These are phyloP conservation scores for Arthrobotrys entomopaga DNA, from an alignment of 2,329 filamentous ascomycete species.

Conservation along the genomic window DNA sequence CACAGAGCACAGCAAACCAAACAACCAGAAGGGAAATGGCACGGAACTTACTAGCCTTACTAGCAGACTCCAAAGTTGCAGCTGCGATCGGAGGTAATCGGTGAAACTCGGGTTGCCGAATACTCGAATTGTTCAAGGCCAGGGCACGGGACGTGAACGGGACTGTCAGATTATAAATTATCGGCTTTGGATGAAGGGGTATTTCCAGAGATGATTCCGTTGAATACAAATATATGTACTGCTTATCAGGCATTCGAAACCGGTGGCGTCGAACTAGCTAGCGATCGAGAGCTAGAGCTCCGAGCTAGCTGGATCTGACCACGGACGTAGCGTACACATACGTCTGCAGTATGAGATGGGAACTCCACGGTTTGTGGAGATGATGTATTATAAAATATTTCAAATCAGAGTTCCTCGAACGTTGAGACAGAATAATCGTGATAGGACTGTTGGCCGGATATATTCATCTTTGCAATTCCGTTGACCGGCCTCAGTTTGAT, in stretches of 20 bases:
- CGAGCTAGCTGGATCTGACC: background rate
- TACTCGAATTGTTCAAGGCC: conserved; percentile 59
- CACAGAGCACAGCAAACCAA: conserved; percentile 6
- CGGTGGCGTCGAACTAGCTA: conserved; percentile 10
- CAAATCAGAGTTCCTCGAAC: too few relatives aligned
- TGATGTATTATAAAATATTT: too few relatives aligned
- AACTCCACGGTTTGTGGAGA: background rate
- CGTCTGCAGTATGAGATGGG: background rate
- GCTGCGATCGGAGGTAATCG: conserved; percentile 25
- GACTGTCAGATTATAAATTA: background rate
- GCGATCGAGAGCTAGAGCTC: background rate
- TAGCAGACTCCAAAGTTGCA: too few relatives aligned
- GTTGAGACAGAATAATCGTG: too few relatives aligned
- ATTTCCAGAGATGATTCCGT: too few relatives aligned
- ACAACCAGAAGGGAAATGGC: background rate
- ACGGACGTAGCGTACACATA: too few relatives aligned
- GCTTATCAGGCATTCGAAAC: conserved; percentile 6
- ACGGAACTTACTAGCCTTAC: conserved; percentile 23
- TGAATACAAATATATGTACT: too few relatives aligned
- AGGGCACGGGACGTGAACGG: conserved; percentile 5
- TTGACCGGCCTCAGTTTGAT: background rate
- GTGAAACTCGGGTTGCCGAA: conserved; percentile 35
- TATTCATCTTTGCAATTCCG: background rate
- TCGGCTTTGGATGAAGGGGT: background rate
- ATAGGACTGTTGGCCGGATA: too few relatives aligned